phyloP scores from a whole-genome alignment of 192 early-diverging fungal species.

The Powellomyces hirtus region DNA sequence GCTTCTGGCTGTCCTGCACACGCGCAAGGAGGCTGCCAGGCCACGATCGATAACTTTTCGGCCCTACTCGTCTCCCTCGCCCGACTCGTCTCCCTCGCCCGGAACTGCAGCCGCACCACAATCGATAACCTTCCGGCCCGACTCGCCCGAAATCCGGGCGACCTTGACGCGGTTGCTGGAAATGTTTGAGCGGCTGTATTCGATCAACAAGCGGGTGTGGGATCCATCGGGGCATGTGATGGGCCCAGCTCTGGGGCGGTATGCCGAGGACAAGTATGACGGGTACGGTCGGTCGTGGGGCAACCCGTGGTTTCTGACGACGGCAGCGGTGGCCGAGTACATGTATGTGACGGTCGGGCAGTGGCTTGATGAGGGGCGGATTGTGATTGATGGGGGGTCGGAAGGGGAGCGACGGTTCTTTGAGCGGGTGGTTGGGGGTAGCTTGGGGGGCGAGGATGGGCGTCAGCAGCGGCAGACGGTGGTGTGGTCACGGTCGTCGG shows the following conservation, averaged over 20 bases:
- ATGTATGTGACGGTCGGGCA: conserved; percentile 47
- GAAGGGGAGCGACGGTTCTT: no score
- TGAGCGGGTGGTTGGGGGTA: no score
- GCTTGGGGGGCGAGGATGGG: no score
- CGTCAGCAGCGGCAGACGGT: no score
- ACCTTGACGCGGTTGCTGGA: conserved; percentile 8
- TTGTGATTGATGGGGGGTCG: no score
- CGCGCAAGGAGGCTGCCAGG: no score
- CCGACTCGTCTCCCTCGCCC: no score
- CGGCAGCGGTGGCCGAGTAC: conserved; percentile 59
- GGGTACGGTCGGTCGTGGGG: conserved; percentile 49
- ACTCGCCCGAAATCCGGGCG: background rate
- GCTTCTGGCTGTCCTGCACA: conserved; percentile 53
- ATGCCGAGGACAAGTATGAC: conserved; percentile 75
- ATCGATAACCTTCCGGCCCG: no score
- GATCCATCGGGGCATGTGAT: conserved; percentile 1
- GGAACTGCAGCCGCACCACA: no score
- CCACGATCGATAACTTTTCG: no score
- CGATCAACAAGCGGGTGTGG: conserved; percentile 45
- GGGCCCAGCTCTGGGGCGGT: conserved; percentile 67
- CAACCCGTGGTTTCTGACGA: conserved; percentile 78
- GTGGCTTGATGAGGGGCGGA: background rate
- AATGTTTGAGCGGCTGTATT: conserved; percentile 37
- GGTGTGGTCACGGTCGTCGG: background rate
- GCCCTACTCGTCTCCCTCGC: no score